Base-by-base conservation (phyloP, 352 stramenopile genomes). In the Phytophthora pluvialis region DNA sequence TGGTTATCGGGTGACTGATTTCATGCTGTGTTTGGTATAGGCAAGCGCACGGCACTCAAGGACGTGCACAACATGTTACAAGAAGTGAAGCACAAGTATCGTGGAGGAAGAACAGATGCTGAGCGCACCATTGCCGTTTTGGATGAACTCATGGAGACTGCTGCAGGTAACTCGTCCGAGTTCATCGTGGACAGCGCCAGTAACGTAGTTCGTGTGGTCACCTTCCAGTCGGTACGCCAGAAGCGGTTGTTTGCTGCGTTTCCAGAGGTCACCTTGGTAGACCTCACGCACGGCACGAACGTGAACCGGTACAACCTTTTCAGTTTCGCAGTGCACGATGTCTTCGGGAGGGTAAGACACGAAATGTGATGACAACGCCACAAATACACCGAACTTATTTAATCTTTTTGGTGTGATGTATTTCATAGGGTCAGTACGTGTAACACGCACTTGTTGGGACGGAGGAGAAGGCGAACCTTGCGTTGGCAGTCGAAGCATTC, bases 231-330 rank as follows among this genome's bases (percentile, higher is more conserved):
- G 1, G 59, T 21, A 2, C 31, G 59, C 0, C 49, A 59, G 21
- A 54, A 60, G 32, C 36, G 53, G 2, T 25, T 69, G 13, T 63
- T 69, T 39, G n/a, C 32, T 13, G 44, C 35, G 3, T 64, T 63
- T 52, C 44, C 52, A 3, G 50, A 69, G 15, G 46, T 53, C 21
- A 8, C 63, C 2, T 31, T 69, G 10, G 60, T 64, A 5, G 61
- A 64, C 16, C 54, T 53, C 2, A 60, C 61, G 2, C 53, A 70
- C 28, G 35, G 2, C 0, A 70, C 40, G 0, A 64, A 64, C 7
- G 48, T n/a, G 3, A 70, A 70, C 25, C 16, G 36, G 6, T 68
- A 61, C 36, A 68, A 62, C 9, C 33, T 43, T 0, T 62, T 60
- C 12, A 51, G 51, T 15, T 67, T 67, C 31, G 47, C 42, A 0